Evolutionary conservation across 75 land plant species (phyloP), one percentile per base, ranked within the genome.

Genomic region (Pseudotsuga menziesii): DNA sequence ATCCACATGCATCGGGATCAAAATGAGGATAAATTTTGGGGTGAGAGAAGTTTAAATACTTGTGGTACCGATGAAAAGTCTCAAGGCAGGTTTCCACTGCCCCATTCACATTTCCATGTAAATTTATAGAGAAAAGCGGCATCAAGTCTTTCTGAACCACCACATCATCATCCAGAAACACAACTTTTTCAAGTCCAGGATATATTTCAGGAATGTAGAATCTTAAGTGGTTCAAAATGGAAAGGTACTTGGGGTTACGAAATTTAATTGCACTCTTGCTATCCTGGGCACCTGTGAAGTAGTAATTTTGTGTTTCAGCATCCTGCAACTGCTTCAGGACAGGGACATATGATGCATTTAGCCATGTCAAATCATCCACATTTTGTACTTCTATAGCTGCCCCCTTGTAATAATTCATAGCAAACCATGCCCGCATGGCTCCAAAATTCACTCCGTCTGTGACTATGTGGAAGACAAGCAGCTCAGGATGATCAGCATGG

Each of bases 71-170:
- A 76, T 95, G 96, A 64, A 86, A 93, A 17, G 92, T 80, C 77
- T 92, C 98, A 58, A 91, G 85, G 78, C 98, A 95, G 20, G 98
- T 95, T 77, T 95, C 98, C 52, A 95, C 98, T 39, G 98, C 98
- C 19, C 97, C 98, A 77, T 89, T 95, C 35, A 93, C 98, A 69
- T 93, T 93, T 61, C 97, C 92, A 75, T 93, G 96, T 72, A 95
- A 79, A 83, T 95, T 86, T 25, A 95, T 32, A 0, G 86, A 88
- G 64, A 93, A 93, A 2, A 95, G 87, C 1, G 80, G 82, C 4
- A 94, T 88, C 22, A 95, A 76, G 80, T 95, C 98, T 74, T 86
- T 91, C 75, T 95, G 98, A 16, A 91, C 96, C 15, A 95, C 88
- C 32, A 95, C 94, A 85, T 95, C 97, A 83, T 95, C 98, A 72